Evolutionary conservation across 2,329 filamentous ascomycete genomes (phyloP).

Genomic region (Xylaria sp.): DNA sequence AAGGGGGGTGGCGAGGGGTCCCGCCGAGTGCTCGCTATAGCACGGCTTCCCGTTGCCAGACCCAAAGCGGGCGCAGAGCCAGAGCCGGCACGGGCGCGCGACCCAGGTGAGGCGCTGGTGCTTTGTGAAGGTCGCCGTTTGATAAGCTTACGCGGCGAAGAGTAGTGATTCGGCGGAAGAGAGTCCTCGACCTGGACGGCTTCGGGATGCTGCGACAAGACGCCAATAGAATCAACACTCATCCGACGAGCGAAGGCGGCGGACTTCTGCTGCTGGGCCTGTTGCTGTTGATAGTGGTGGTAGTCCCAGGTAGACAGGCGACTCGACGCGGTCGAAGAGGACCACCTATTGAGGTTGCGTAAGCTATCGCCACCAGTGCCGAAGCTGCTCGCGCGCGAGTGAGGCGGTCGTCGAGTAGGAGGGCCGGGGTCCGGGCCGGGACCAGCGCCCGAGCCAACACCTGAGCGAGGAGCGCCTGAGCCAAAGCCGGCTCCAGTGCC

Average conservation of each 20-base stretch:
- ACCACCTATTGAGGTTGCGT: slow-evolving; percentile 64
- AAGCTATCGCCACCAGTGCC: slow-evolving; percentile 54
- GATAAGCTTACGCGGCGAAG: slow-evolving; percentile 44
- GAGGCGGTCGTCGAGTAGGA: slow-evolving; percentile 25
- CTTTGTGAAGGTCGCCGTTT: slow-evolving; percentile 47
- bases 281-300: slow-evolving; percentile 38
- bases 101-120: slow-evolving; percentile 39
- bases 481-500: slow-evolving; percentile 10
- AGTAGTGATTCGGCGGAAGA: slow-evolving; percentile 30
- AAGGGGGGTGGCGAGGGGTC: slow-evolving; percentile 47
- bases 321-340: slow-evolving; percentile 62
- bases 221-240: slow-evolving; percentile 56
- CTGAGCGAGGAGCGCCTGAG: slow-evolving; percentile 9
- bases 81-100: slow-evolving; percentile 23
- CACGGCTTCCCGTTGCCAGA: slow-evolving; percentile 19
- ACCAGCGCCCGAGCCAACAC: slow-evolving; percentile 17
- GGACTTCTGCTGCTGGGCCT: slow-evolving; percentile 44
- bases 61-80: slow-evolving; percentile 6
- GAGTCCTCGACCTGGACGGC: slow-evolving; percentile 21
- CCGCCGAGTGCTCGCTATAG: background rate
- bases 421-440: slow-evolving; percentile 22
- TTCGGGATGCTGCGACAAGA: slow-evolving; percentile 42
- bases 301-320: slow-evolving; percentile 52
- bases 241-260: slow-evolving; percentile 54
- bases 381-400: slow-evolving; percentile 44